Evolutionary conservation across 1,139 yeast species (phyloP).

Genomic region (Zygoascus meyerae): DNA sequence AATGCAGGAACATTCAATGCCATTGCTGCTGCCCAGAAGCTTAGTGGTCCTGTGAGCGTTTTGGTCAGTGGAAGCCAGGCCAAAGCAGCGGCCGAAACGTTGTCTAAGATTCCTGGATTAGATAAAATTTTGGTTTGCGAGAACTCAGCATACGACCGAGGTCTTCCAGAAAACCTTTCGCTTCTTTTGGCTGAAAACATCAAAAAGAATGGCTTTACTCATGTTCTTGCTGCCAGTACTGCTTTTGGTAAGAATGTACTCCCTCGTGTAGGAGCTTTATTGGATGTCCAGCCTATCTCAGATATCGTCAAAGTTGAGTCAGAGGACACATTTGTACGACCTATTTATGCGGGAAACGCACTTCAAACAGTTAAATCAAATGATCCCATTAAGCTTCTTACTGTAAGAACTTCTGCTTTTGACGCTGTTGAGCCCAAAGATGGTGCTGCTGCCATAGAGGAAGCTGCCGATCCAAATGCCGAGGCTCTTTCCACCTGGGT

Average conservation of each 20-base stretch:
- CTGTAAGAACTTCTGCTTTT: slow-evolving; percentile 84
- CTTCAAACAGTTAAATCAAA: slow-evolving; percentile 70
- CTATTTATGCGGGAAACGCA: slow-evolving; percentile 95
- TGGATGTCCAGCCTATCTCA: slow-evolving; percentile 83
- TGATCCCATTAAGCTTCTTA: slow-evolving; percentile 61
- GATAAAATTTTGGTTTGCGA: slow-evolving; percentile 36
- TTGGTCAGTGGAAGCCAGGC: slow-evolving; percentile 38
- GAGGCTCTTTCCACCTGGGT: slow-evolving; percentile 46
- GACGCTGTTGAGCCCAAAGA: slow-evolving; percentile 46
- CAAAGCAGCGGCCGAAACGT: slow-evolving; percentile 30
- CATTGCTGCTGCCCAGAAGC: slow-evolving; percentile 37
- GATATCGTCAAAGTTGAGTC: slow-evolving; percentile 68
- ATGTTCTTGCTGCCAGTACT: slow-evolving; percentile 75
- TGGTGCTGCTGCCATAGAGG: slow-evolving; percentile 47
- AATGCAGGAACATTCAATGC: slow-evolving; percentile 58
- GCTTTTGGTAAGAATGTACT: slow-evolving; percentile 81
- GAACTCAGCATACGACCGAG: slow-evolving; percentile 36
- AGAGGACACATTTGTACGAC: slow-evolving; percentile 75
- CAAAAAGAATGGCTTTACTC: slow-evolving; percentile 47
- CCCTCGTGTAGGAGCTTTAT: slow-evolving; percentile 80
- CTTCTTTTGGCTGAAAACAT: slow-evolving; percentile 38
- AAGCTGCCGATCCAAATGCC: slow-evolving; percentile 37
- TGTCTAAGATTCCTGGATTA: slow-evolving; percentile 35
- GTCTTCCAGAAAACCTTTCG: slow-evolving; percentile 36
- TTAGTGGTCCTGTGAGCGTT: slow-evolving; percentile 38